Percentiles rank a stretch among this genome's conserved stretches.
These are phyloP conservation scores for Aspergillus fumigatiaffinis DNA, from an alignment of 2,329 filamentous ascomycete species.

Conservation along the genomic window DNA sequence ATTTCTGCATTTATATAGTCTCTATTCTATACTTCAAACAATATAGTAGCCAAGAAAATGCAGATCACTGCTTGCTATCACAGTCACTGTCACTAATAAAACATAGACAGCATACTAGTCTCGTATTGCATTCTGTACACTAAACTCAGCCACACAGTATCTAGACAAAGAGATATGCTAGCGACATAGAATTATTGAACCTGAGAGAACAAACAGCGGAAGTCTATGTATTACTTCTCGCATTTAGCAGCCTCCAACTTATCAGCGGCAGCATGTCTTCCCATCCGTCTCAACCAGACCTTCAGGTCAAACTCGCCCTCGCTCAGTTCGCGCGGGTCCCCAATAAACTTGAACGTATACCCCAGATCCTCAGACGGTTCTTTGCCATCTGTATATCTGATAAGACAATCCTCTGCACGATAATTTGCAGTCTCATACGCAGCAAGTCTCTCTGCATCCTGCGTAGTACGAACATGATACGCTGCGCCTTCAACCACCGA, in stretches of 20 bases:
- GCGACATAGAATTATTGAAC: too few species aligned
- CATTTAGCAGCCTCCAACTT: background rate
- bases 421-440: slow-evolving; percentile 22
- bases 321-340: slow-evolving; percentile 15
- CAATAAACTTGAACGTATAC: slow-evolving; percentile 18
- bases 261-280: slow-evolving; percentile 1
- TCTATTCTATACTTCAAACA: too few species aligned
- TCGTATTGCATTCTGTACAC: too few species aligned
- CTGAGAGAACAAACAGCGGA: too few species aligned
- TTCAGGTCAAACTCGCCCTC: slow-evolving; percentile 18
- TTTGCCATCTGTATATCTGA: slow-evolving; percentile 15
- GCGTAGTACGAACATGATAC: slow-evolving; percentile 18
- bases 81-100: too few species aligned
- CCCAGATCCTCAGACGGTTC: slow-evolving; percentile 10
- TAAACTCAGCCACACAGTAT: too few species aligned
- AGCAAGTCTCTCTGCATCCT: slow-evolving; percentile 19
- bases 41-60: too few species aligned
- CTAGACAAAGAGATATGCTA: too few species aligned
- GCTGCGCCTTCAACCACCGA: slow-evolving; percentile 18
- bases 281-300: slow-evolving; percentile 15
- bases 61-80: too few species aligned
- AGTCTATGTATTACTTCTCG: too few species aligned
- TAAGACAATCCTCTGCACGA: slow-evolving; percentile 9
- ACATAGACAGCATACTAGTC: too few species aligned
- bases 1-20: too few species aligned